Evolutionary conservation across 176 grass and related monocot genomes (phyloP).

Genomic region (Zoysia japonica): DNA sequence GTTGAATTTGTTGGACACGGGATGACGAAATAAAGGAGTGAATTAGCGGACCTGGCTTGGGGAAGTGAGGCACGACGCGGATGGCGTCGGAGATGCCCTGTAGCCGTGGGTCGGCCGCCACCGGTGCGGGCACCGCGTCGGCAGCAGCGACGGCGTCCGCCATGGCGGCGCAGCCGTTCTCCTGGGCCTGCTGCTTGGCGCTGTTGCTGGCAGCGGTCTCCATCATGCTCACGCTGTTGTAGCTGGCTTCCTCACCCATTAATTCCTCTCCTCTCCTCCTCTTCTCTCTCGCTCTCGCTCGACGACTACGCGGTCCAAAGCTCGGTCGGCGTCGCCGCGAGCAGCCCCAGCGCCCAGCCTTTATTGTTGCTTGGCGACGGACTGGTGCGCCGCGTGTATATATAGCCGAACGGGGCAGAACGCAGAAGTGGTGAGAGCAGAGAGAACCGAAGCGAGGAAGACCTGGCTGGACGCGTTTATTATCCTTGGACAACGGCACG

Average conservation of each 20-base stretch:
- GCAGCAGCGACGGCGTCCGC: not conserved
- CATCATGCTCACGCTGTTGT: slow-evolving; percentile 34
- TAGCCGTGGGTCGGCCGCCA: slow-evolving; percentile 52
- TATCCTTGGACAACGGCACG: slow-evolving; percentile 23
- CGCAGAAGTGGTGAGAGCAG: not conserved
- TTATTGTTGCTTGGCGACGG: slow-evolving; percentile 42
- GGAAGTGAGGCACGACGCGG: slow-evolving; percentile 91
- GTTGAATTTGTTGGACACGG: not conserved
- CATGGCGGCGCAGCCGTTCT: slow-evolving; percentile 36
- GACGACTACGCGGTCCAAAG: not conserved
- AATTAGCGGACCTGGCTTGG: slow-evolving; percentile 58
- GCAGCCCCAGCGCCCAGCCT: not conserved
- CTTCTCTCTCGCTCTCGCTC: not conserved
- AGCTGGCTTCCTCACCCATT: slow-evolving; percentile 58
- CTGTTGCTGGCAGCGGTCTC: slow-evolving; percentile 15
- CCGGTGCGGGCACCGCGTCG: not conserved
- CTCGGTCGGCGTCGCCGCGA: too few species aligned
- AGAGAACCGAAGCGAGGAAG: not conserved
- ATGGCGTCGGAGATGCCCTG: slow-evolving; percentile 83
- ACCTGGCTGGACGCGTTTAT: slow-evolving; percentile 5
- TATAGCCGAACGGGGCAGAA: slow-evolving; percentile 30
- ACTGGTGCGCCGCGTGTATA: slow-evolving; percentile 39
- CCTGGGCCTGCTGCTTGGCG: slow-evolving; percentile 21
- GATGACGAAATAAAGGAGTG: not conserved
- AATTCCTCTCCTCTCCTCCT: not conserved